Evolutionary conservation across 1,139 yeast species (phyloP).

Genomic region (Hansenula anomala): DNA sequence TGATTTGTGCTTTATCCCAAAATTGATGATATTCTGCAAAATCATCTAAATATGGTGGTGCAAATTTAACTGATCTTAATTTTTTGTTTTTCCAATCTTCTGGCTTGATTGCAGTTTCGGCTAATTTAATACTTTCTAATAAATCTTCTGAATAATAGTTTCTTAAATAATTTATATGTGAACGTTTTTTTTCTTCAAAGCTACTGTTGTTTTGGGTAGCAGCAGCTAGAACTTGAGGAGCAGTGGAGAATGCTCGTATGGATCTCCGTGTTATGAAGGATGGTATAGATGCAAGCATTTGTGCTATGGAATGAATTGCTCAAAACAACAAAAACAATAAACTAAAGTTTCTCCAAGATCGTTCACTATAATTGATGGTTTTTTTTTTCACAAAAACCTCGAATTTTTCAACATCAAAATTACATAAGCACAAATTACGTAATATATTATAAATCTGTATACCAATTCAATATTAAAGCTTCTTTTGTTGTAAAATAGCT

Average conservation of each 20-base stretch:
- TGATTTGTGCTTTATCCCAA: constrained; percentile 48
- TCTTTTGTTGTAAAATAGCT: background rate
- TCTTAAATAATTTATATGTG: constrained; percentile 56
- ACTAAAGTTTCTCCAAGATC: background rate
- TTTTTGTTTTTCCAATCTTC: constrained; percentile 40
- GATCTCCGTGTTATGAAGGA: background rate
- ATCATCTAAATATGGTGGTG: constrained; percentile 60
- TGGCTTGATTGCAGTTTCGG: constrained; percentile 73
- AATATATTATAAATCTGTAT: background rate
- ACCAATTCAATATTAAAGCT: no score
- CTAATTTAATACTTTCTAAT: constrained; percentile 72
- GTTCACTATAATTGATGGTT: background rate
- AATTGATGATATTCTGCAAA: constrained; percentile 50
- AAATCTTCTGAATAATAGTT: constrained; percentile 75
- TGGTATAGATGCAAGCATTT: background rate
- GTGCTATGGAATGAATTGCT: background rate
- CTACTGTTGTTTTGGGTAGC: background rate
- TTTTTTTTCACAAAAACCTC: background rate
- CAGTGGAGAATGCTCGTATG: constrained; percentile 1
- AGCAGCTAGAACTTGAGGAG: background rate
- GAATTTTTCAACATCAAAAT: background rate
- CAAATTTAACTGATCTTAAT: constrained; percentile 37
- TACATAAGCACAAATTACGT: background rate
- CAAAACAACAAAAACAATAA: background rate
- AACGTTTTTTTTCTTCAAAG: constrained; percentile 13